Percentiles rank a stretch among this genome's conserved stretches.
Conservation (phyloP, 2,329 filamentous ascomycete species). For the Raffaelea ambrosiae region DNA sequence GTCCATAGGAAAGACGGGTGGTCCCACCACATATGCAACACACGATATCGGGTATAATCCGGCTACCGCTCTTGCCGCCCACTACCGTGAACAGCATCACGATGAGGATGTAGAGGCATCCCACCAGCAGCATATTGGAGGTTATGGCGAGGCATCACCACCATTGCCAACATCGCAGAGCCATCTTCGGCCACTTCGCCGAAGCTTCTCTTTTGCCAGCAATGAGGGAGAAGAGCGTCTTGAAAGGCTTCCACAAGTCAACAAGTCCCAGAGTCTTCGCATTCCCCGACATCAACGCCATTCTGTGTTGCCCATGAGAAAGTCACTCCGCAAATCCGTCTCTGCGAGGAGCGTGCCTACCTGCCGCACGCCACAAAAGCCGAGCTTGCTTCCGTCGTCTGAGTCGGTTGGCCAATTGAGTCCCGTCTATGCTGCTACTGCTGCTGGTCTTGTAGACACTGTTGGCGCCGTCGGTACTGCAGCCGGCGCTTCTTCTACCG, state of each 20-base stretch:
- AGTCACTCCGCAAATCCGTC: slow-evolving; percentile 24
- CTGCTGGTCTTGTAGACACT: too few species aligned
- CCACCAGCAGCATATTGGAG: background rate
- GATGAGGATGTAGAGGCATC: background rate
- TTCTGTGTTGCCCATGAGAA: slow-evolving; percentile 23
- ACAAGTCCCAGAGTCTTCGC: background rate
- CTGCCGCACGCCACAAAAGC: background rate
- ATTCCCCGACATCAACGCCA: background rate
- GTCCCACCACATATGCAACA: too few species aligned
- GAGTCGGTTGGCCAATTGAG: too few species aligned
- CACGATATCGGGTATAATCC: background rate
- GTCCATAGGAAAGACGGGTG: too few species aligned
- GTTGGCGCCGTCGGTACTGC: too few species aligned
- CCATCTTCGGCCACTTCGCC: background rate
- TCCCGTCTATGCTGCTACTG: too few species aligned
- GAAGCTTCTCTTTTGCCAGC: slow-evolving; percentile 10
- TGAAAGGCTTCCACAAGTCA: slow-evolving; percentile 15
- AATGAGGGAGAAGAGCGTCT: slow-evolving; percentile 12
- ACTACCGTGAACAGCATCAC: background rate
- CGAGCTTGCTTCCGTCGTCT: background rate
- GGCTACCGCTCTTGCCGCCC: too few species aligned
- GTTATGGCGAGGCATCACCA: background rate
- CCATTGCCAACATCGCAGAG: slow-evolving; percentile 3
- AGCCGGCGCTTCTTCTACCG: too few species aligned
- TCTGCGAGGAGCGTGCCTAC: background rate